phyloP scores from a whole-genome alignment of 768 basidiomycete genomes.

The Russula lepida region DNA sequence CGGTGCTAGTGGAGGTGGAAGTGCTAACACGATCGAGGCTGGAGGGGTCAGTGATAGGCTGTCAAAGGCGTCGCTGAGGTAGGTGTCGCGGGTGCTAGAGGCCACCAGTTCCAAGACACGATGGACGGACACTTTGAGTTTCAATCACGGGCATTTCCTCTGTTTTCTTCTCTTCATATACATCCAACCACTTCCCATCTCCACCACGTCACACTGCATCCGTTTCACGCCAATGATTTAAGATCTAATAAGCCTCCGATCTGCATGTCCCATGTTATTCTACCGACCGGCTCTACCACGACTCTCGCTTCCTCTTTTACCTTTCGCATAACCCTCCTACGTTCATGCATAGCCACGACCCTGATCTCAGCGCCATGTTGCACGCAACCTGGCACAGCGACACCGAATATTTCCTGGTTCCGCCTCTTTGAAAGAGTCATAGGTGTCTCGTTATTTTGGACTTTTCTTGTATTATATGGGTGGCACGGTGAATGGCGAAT shows the following conservation, averaged over 20 bases:
- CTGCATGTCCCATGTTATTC: slow-evolving; percentile 13
- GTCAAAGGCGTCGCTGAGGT: slow-evolving; percentile 10
- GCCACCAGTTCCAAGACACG: background rate
- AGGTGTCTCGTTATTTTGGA: background rate
- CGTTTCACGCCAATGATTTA: slow-evolving; percentile 10
- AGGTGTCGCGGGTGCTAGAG: background rate
- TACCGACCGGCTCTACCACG: background rate
- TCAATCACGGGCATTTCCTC: background rate
- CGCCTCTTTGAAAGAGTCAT: slow-evolving; percentile 2
- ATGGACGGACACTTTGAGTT: background rate
- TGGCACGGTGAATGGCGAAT: background rate
- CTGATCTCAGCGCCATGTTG: background rate
- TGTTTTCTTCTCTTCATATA: background rate
- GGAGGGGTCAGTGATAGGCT: background rate
- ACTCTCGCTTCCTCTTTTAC: background rate
- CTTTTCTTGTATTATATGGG: slow-evolving; percentile 6
- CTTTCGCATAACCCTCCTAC: background rate
- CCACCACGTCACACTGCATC: background rate
- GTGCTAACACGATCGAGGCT: background rate
- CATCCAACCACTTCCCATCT: background rate
- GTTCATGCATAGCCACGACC: background rate
- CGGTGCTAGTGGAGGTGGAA: background rate
- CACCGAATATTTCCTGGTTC: slow-evolving; percentile 2
- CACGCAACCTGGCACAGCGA: background rate
- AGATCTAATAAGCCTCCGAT: slow-evolving; percentile 14